Conservation (phyloP, 495 filamentous ascomycete species). For the Aspergillus sclerotiicarbonarius region DNA sequence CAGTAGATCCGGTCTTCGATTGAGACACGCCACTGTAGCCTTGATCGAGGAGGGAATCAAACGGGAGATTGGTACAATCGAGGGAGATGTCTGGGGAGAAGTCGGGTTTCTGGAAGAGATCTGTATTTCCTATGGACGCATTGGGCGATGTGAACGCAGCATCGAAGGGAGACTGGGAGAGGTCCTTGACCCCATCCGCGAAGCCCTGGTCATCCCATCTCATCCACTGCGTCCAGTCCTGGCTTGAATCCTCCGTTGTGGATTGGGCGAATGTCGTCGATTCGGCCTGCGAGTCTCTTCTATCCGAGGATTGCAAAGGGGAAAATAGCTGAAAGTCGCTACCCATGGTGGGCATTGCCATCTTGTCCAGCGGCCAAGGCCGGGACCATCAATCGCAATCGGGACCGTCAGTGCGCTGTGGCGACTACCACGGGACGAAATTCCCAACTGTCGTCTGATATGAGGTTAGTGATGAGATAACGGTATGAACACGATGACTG, state of each 20-base stretch:
- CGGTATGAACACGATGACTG: too few species aligned
- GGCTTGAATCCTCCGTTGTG: conserved; percentile 28
- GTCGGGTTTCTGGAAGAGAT: conserved; percentile 22
- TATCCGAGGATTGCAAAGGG: conserved; percentile 22
- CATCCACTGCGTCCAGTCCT: conserved; percentile 54
- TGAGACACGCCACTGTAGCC: conserved; percentile 13
- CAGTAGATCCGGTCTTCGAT: conserved; percentile 3
- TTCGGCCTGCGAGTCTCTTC: conserved; percentile 24
- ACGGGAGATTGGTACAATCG: conserved; percentile 33
- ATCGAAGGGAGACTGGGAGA: conserved; percentile 24
- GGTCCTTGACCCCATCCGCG: conserved; percentile 24
- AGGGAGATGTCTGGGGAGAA: conserved; percentile 38
- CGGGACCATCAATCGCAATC: conserved; percentile 18
- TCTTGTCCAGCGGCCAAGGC: conserved; percentile 19
- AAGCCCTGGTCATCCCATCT: conserved; percentile 47
- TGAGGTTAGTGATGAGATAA: neutral
- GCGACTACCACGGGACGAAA: neutral
- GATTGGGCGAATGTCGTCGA: conserved; percentile 17
- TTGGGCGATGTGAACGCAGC: conserved; percentile 32
- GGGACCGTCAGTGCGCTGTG: neutral
- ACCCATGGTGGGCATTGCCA: conserved; percentile 33
- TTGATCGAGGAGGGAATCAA: conserved; percentile 19
- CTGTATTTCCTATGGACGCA: conserved; percentile 25
- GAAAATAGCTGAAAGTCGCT: conserved; percentile 45
- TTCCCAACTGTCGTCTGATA: neutral